phyloP scores from a whole-genome alignment of 2,329 filamentous ascomycete genomes.

The Talaromyces sp. region DNA sequence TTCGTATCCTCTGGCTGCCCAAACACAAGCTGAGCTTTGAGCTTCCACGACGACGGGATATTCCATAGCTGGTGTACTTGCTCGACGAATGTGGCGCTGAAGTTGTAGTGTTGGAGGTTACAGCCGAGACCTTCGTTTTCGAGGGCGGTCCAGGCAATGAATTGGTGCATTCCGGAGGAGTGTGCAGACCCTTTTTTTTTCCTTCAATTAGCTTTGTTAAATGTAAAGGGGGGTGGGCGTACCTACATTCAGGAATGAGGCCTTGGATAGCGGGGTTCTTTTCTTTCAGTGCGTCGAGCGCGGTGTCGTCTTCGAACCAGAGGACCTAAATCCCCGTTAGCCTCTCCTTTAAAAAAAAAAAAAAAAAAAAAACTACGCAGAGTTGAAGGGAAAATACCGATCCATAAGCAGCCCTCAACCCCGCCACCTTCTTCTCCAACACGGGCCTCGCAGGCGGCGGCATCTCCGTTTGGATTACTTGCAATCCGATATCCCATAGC shows the following conservation, averaged over 20 bases:
- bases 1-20: neutral
- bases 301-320: slow-evolving; percentile 71
- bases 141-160: slow-evolving; percentile 40
- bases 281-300: slow-evolving; percentile 50
- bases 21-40: slow-evolving; percentile 11
- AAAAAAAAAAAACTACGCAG: neutral
- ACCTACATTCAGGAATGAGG: neutral
- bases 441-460: neutral
- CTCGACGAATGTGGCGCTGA: neutral
- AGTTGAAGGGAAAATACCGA: neutral
- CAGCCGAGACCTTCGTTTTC: slow-evolving; percentile 9
- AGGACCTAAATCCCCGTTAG: slow-evolving; percentile 44
- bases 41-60: slow-evolving; percentile 4
- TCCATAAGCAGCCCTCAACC: neutral
- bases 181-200: slow-evolving; percentile 63
- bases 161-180: slow-evolving; percentile 71
- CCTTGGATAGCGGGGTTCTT: slow-evolving; percentile 5
- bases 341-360: no score
- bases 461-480: neutral
- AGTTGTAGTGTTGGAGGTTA: slow-evolving; percentile 11
- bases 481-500: neutral
- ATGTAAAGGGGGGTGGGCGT: slow-evolving; percentile 24
- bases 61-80: slow-evolving; percentile 1
- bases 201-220: slow-evolving; percentile 46
- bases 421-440: neutral